phyloP scores from a whole-genome alignment of 139 green algal genomes.

The Eudorina sp. region DNA sequence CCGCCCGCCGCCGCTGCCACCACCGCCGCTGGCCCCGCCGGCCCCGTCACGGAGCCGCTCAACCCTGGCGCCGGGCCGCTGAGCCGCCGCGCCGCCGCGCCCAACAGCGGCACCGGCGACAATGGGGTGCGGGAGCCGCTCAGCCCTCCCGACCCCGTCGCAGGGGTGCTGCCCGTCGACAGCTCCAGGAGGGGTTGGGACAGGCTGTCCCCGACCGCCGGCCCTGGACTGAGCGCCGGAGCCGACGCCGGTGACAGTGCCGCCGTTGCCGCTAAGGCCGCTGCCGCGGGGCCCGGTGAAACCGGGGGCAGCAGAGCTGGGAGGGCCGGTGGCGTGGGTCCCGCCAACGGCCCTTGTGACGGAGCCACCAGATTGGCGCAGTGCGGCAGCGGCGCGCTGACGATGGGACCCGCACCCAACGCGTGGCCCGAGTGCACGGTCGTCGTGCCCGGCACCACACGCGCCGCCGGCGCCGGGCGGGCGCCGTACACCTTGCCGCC shows the following conservation, averaged over 20 bases:
- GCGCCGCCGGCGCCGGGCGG: not conserved
- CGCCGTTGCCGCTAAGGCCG: not conserved
- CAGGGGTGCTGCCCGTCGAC: not conserved
- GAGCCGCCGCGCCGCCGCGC: not conserved
- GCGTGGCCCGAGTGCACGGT: not conserved
- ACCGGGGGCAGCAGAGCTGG: not conserved
- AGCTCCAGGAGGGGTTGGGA: not conserved
- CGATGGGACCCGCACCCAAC: not conserved
- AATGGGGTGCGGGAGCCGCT: not conserved
- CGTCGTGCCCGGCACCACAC: not conserved
- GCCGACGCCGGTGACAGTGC: not conserved
- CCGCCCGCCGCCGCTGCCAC: not conserved
- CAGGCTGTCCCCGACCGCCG: not conserved
- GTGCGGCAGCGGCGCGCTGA: not conserved
- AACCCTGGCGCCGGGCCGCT: not conserved
- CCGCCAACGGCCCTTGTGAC: not conserved
- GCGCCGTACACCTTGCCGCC: slow-evolving; percentile 6
- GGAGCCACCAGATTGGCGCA: not conserved
- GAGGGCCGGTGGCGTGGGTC: not conserved
- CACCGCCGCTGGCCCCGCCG: not conserved
- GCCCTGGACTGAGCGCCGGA: not conserved
- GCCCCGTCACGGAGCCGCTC: not conserved
- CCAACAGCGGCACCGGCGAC: not conserved
- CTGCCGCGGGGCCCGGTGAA: not conserved
- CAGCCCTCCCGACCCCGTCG: not conserved